A percentile compares a stretch with the other conserved stretches of the same genome.
Evolutionary conservation across 331 rosid genomes (phyloP).

Genomic region (Cydonia oblonga): DNA sequence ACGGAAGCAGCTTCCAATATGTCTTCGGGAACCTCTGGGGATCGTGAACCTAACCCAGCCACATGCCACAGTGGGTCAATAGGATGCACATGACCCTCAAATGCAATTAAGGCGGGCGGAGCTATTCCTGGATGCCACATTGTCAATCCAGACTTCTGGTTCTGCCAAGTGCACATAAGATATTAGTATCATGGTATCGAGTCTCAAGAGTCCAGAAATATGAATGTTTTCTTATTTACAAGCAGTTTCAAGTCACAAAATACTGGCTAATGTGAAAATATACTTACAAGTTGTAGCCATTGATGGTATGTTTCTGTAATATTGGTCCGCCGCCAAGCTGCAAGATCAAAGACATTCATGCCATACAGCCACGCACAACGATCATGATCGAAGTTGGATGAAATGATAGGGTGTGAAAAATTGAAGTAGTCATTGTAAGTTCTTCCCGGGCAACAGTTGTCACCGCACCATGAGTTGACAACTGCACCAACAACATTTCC

Average conservation of each 20-base stretch:
- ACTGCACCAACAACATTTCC: constrained; percentile 84
- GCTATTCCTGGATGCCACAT: constrained; percentile 70
- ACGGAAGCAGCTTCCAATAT: constrained; percentile 51
- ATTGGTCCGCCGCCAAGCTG: constrained; percentile 74
- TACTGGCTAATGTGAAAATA: background rate
- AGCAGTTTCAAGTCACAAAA: background rate
- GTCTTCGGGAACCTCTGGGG: constrained; percentile 22
- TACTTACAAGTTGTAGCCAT: constrained; percentile 71
- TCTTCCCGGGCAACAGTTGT: constrained; percentile 55
- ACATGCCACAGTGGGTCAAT: constrained; percentile 60
- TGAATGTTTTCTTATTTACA: background rate
- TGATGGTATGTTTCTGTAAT: constrained; percentile 54
- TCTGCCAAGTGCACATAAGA: constrained; percentile 29
- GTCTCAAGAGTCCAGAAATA: background rate
- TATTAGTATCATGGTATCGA: background rate
- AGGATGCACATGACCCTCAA: constrained; percentile 66
- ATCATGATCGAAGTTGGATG: constrained; percentile 44
- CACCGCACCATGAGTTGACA: constrained; percentile 54
- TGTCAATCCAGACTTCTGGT: constrained; percentile 39
- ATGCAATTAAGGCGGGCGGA: constrained; percentile 70
- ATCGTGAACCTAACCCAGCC: constrained; percentile 47
- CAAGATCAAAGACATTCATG: constrained; percentile 66
- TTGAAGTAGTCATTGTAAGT: constrained; percentile 60
- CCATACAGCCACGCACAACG: constrained; percentile 68
- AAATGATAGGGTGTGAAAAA: constrained; percentile 63